These are phyloP conservation scores for Berberis vulgaris DNA, from an alignment of 164 flowering plant genomes.

Conservation along the genomic window DNA sequence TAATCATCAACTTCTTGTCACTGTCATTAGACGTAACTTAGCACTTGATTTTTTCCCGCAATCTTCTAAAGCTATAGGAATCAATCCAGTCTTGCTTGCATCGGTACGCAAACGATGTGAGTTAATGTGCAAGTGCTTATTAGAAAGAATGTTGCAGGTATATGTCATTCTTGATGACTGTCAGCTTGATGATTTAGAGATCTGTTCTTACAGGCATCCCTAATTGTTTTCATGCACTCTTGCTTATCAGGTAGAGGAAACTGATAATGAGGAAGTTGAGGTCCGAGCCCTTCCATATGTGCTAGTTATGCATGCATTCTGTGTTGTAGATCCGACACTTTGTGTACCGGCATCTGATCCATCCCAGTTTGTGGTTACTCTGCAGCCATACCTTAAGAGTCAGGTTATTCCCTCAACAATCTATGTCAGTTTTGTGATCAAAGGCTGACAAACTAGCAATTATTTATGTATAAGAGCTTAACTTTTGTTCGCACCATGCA, in stretches of 20 bases:
- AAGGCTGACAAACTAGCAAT: neutral
- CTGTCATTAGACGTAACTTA: conserved; percentile 71
- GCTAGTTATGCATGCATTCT: conserved; percentile 83
- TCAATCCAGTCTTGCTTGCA: conserved; percentile 67
- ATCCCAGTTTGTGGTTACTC: conserved; percentile 87
- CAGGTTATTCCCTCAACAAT: conserved; percentile 39
- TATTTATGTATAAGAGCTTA: too few species aligned
- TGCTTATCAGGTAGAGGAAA: conserved; percentile 67
- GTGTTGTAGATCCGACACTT: conserved; percentile 81
- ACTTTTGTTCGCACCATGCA: too few species aligned
- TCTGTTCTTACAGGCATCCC: neutral
- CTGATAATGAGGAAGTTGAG: conserved; percentile 56
- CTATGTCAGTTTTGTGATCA: neutral
- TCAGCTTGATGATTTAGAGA: neutral
- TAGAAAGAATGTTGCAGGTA: conserved; percentile 94
- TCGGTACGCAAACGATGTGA: conserved; percentile 90
- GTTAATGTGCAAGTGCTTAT: conserved; percentile 89
- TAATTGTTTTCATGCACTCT: neutral
- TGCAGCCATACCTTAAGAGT: conserved; percentile 91
- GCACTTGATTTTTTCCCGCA: conserved; percentile 93
- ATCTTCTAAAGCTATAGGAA: conserved; percentile 83
- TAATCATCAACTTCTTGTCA: conserved; percentile 71
- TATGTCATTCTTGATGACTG: neutral
- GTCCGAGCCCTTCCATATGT: conserved; percentile 72
- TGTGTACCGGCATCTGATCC: conserved; percentile 95